These are phyloP conservation scores for Citrus inodora DNA, from an alignment of 345 rosid species.

Conservation along the genomic window DNA sequence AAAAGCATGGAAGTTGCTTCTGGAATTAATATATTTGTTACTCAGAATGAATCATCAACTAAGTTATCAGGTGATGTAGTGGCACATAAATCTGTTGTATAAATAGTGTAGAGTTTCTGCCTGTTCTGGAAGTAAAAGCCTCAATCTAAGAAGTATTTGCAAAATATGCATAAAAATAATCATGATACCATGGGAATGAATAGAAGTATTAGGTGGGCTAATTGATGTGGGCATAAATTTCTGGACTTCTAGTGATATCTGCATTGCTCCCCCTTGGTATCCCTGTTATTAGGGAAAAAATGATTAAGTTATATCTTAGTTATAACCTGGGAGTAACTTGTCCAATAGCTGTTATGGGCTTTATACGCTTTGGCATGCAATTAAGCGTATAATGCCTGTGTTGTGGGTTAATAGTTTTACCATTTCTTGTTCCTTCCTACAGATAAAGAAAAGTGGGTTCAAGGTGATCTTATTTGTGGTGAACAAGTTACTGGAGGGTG, in stretches of 20 bases:
- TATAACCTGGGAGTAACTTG: background rate
- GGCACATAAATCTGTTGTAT: background rate
- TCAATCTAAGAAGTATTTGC: background rate
- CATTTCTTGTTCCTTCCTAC: constrained; percentile 4
- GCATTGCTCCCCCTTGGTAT: background rate
- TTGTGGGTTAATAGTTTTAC: background rate
- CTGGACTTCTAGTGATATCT: background rate
- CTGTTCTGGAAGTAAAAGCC: background rate
- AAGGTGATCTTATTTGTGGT: constrained; percentile 14
- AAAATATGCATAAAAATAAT: background rate
- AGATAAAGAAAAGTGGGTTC: constrained; percentile 38
- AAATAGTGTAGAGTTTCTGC: background rate
- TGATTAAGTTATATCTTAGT: background rate
- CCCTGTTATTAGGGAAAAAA: background rate
- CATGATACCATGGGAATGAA: too few species aligned
- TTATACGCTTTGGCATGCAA: background rate
- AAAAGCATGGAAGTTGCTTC: constrained; percentile 89
- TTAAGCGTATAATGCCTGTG: background rate
- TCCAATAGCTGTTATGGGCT: background rate
- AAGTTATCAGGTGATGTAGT: constrained; percentile 42
- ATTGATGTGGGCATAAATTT: background rate
- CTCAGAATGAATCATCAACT: constrained; percentile 39
- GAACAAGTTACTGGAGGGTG: constrained; percentile 11
- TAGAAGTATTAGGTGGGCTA: too few species aligned
- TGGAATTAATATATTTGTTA: constrained; percentile 55